Base-by-base conservation (phyloP, 2,329 filamentous ascomycete species). In the Eurotiales sp. region DNA sequence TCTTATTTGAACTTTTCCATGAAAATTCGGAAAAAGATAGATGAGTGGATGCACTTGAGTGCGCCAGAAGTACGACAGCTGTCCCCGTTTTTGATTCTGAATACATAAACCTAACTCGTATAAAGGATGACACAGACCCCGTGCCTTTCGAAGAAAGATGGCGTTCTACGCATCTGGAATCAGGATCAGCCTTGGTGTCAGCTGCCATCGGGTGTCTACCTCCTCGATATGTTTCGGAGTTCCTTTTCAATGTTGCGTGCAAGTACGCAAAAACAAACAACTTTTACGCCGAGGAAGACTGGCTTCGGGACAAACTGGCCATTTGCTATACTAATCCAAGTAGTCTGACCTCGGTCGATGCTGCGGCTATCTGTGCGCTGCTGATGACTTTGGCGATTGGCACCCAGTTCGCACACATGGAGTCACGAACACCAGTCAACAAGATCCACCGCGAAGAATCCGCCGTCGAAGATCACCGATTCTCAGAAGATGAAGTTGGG, bases 401-500 rank as follows among this genome's bases (percentile, higher is more conserved):
- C 19, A 72, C 71, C 1, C 72, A 74, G 53, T 74, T 72, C 53
- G 71, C 70, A 6, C 71, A 74, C 50, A 66, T 71, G 65, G 65
- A 72, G 47, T 71, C 70, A 6, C 52, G 61, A 5, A 67, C 61
- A 0, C 65, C 66, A 0, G 62, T 71, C n/a, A 69, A 70, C 30
- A 62, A 63, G 21, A 39, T 65, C 23, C 57, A 60, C 1, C 47
- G 57, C 1, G 58, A 61, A 32, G 55, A 61, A 15, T 58, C 63
- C 4, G 52, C 58, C 7, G 23, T 34, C 4, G 65, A 68, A 22
- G 67, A 68, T 34, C 66, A 67, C 36, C 61, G 65, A 32, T 69
- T 70, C 22, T 77, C 76, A 0, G 77, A 80, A 53, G 77, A 81
- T 49, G 75, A 78, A 21, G 72, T 81, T 1, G 79, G 79, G 3